phyloP scores from a whole-genome alignment of 2,329 filamentous ascomycete species.

The Lasiodiplodia sp. region DNA sequence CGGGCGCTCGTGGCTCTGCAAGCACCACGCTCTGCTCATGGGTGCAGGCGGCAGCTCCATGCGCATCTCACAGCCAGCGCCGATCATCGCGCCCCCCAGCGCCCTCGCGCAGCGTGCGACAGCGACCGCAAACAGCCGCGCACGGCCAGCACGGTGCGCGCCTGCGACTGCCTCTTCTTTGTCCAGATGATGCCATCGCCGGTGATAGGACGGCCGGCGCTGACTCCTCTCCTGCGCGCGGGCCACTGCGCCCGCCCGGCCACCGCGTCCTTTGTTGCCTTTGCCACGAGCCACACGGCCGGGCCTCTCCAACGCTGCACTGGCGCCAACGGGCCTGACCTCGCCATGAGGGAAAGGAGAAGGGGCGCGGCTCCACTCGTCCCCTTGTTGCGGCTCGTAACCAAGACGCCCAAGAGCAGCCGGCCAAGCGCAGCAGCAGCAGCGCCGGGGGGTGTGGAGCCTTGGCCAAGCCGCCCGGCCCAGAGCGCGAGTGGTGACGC shows the following conservation, averaged over 20 bases:
- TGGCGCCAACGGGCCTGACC: conserved; percentile 15
- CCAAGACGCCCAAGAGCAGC: conserved; percentile 15
- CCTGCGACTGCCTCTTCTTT: conserved; percentile 16
- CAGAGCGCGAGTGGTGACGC: conserved; percentile 14
- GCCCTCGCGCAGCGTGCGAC: conserved; percentile 2
- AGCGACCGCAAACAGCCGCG: conserved; percentile 24
- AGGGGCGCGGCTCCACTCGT: conserved; percentile 23
- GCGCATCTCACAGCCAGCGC: conserved; percentile 24
- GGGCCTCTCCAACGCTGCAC: conserved; percentile 1
- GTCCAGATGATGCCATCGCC: conserved; percentile 16
- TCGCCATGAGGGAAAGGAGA: conserved; percentile 17
- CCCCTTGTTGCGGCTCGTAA: conserved; percentile 21
- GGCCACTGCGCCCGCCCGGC: not conserved
- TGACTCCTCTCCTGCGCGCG: conserved; percentile 17
- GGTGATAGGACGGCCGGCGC: conserved; percentile 19
- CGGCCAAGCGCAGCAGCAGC: conserved; percentile 3
- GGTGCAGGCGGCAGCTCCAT: conserved; percentile 2
- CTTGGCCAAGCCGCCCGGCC: not conserved
- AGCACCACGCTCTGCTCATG: not conserved
- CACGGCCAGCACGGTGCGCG: conserved; percentile 1
- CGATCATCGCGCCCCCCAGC: conserved; percentile 15
- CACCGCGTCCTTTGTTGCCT: conserved; percentile 22
- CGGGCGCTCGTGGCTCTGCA: conserved; percentile 19
- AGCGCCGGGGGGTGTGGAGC: not conserved
- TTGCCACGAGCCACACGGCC: conserved; percentile 25